phyloP scores from a whole-genome alignment of 495 filamentous ascomycete genomes.

The Penicillium samsonianum region DNA sequence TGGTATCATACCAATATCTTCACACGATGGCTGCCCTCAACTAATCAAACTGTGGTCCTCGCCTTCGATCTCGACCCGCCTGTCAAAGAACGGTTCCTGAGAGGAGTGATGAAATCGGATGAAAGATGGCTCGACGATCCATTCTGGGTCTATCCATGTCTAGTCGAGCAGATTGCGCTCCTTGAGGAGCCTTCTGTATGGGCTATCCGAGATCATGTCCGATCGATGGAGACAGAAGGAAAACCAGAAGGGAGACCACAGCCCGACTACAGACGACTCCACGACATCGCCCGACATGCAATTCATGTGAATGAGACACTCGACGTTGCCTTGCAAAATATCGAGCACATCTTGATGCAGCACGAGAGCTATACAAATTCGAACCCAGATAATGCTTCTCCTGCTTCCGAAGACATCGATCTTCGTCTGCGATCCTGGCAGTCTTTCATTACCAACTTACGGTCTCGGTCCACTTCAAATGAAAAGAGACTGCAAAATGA shows the following conservation, averaged over 20 bases:
- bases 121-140: conserved; percentile 14
- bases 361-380: no score
- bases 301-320: no score
- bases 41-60: conserved; percentile 28
- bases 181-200: conserved; percentile 22
- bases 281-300: no score
- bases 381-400: background rate
- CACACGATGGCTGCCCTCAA: conserved; percentile 26
- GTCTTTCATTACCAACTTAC: conserved; percentile 39
- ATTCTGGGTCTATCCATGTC: conserved; percentile 18
- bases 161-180: conserved; percentile 21
- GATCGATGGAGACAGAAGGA: conserved; percentile 15
- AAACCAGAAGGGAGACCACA: conserved; percentile 27
- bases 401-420: conserved; percentile 18
- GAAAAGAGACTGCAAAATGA: conserved; percentile 39
- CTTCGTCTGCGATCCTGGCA: conserved; percentile 35
- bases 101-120: conserved; percentile 4
- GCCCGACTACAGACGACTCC: no score
- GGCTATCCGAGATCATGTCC: conserved; percentile 23
- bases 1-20: conserved; percentile 21
- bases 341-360: no score
- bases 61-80: conserved; percentile 27
- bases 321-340: no score
- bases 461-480: conserved; percentile 37
- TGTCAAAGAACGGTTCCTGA: conserved; percentile 2